Evolutionary conservation across 306 rosid species (phyloP).

Genomic region (Prinsepia uniflora): DNA sequence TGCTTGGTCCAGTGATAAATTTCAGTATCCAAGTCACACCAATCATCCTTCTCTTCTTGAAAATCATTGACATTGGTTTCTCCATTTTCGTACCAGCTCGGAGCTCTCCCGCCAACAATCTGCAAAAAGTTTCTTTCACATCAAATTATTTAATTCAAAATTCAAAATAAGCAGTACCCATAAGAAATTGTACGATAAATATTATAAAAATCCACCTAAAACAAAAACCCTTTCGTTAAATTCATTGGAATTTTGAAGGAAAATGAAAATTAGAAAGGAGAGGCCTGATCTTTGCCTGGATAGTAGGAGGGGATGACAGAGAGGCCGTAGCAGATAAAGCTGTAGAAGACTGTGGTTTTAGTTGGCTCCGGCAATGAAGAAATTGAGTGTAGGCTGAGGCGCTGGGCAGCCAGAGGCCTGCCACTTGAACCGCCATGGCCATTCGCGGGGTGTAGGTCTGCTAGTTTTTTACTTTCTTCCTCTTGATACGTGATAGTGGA

Average conservation of each 20-base stretch:
- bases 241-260: not conserved
- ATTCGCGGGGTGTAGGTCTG: not conserved
- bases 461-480: not conserved
- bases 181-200: not conserved
- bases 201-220: not conserved
- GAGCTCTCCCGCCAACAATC: constrained; percentile 72
- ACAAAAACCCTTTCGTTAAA: not conserved
- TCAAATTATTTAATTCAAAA: not conserved
- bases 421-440: constrained; percentile 48
- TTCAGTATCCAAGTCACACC: constrained; percentile 71
- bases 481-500: not conserved
- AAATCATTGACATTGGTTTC: constrained; percentile 22
- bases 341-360: constrained; percentile 21
- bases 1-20: constrained; percentile 83
- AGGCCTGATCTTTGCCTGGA: constrained; percentile 40
- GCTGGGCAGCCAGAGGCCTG: constrained; percentile 40
- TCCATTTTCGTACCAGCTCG: constrained; percentile 42
- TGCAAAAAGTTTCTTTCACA: constrained; percentile 21
- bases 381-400: constrained; percentile 14
- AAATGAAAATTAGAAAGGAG: not conserved
- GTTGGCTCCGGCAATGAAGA: constrained; percentile 29
- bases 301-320: constrained; percentile 48
- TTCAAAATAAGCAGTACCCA: not conserved
- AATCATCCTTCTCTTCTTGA: constrained; percentile 34
- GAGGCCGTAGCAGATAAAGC: constrained; percentile 43